Conservation (phyloP, 306 rosid species). For the Albizia julibrissin region DNA sequence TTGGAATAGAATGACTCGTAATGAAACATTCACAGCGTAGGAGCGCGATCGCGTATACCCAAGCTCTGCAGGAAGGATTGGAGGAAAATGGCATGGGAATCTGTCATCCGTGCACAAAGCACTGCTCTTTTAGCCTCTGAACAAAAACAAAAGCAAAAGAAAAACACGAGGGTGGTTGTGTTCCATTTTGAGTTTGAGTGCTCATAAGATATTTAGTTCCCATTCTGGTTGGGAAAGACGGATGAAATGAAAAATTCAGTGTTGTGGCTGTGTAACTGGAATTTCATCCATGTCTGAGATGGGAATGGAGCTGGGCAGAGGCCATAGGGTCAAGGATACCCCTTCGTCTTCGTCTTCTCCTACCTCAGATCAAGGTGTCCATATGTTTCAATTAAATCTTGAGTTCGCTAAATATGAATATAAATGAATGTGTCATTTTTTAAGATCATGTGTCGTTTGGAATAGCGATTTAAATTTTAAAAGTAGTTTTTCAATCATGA, state of each 20-base stretch:
- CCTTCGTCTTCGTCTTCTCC: too few species aligned
- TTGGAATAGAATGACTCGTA: not conserved
- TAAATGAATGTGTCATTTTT: too few species aligned
- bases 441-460: too few species aligned
- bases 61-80: not conserved
- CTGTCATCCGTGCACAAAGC: not conserved
- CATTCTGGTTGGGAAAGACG: not conserved
- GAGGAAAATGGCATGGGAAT: not conserved
- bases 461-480: too few species aligned
- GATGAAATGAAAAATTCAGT: not conserved
- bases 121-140: not conserved
- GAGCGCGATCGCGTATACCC: not conserved
- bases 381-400: too few species aligned
- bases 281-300: not conserved
- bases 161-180: not conserved
- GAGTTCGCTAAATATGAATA: too few species aligned
- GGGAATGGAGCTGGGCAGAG: not conserved
- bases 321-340: not conserved
- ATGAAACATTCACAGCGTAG: not conserved
- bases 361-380: not conserved
- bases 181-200: not conserved
- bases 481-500: too few species aligned
- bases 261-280: not conserved
- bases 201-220: not conserved
- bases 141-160: too few species aligned